Base-by-base conservation (phyloP, 495 filamentous ascomycete genomes). In the Penicillium angulare region DNA sequence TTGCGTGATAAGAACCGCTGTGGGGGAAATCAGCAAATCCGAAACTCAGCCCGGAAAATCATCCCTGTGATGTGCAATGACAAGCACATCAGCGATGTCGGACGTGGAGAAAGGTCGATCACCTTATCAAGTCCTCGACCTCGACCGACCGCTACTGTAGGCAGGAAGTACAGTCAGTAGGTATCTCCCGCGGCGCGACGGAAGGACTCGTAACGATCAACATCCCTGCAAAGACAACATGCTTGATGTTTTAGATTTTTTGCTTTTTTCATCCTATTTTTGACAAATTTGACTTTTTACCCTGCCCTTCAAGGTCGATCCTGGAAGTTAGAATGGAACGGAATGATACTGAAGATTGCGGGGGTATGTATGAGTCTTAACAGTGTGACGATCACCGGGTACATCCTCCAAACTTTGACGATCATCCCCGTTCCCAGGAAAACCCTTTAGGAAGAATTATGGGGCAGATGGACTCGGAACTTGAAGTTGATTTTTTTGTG, bases 51-150 rank as follows among this genome's bases (percentile, higher is more conserved):
- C 18, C 38, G 16, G 38, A 9, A 41, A 41, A 41, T 41, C 0
- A 12, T 24, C 18, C n/a, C 13, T 15, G 27, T 49, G 38, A 22
- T 43, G 29, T 20, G 20, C 26, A 32, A 20, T 43, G 18, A 33
- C 17, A 27, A 50, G 35, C 36, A 40, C 15, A 18, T 15, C 24
- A 29, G 48, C 48, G 48, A 50, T 50, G 48, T 50, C 48, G 48
- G 48, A 43, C 48, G 29, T 42, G 23, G n/a, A 41, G 39, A 26
- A 35, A 50, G 26, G 36, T 34, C 48, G 29, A 50, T 50, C 48
- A 20, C 13, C 27, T 31, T 31, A 46, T 46, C 43, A 18, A 12
- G 13, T 3, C 7, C 17, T 26, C 12, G 5, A 26, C 40, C 12
- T 27, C 5, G 21, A 27, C 20, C 34, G 18, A 39, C 15, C 23